A percentile compares a stretch with the other conserved stretches of the same genome.
These are phyloP conservation scores for Yamadazyma membranifaciens DNA, from an alignment of 1,139 yeast genomes.

Conservation along the genomic window DNA sequence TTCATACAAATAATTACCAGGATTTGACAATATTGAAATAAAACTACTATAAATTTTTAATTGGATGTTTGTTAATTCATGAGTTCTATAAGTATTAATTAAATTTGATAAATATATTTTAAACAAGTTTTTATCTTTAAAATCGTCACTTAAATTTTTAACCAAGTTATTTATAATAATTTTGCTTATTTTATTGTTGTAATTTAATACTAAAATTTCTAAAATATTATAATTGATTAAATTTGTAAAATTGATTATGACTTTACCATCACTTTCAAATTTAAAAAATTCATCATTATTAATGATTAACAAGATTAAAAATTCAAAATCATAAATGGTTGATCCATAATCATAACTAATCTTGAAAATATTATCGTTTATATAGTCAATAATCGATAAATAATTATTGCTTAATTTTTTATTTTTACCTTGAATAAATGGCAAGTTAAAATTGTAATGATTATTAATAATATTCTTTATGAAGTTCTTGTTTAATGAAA, in stretches of 20 bases:
- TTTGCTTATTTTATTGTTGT: constrained; percentile 33
- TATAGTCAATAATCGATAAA: constrained; percentile 8
- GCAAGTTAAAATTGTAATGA: constrained; percentile 10
- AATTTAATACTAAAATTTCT: constrained; percentile 53
- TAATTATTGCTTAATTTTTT: constrained; percentile 4
- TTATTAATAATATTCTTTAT: constrained; percentile 35
- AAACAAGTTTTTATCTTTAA: constrained; percentile 59
- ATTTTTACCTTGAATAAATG: constrained; percentile 4
- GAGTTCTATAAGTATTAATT: constrained; percentile 52
- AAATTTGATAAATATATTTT: constrained; percentile 63
- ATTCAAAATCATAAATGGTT: constrained; percentile 58
- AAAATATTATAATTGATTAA: constrained; percentile 60
- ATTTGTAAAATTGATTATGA: constrained; percentile 50
- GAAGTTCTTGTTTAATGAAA: constrained; percentile 53
- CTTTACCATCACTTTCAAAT: constrained; percentile 18
- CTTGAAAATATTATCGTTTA: constrained; percentile 13
- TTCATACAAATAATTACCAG: constrained; percentile 73
- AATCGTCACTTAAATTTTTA: constrained; percentile 32
- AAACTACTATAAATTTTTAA: constrained; percentile 45
- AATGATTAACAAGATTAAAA: constrained; percentile 53
- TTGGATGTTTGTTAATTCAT: constrained; percentile 18
- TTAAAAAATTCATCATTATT: constrained; percentile 62
- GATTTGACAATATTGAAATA: constrained; percentile 58
- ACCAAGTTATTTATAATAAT: constrained; percentile 45
- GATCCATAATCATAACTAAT: constrained; percentile 18